Evolutionary conservation across 495 filamentous ascomycete genomes (phyloP), one percentile per base, ranked within the genome.

Genomic region (Penicillium roqueforti): DNA sequence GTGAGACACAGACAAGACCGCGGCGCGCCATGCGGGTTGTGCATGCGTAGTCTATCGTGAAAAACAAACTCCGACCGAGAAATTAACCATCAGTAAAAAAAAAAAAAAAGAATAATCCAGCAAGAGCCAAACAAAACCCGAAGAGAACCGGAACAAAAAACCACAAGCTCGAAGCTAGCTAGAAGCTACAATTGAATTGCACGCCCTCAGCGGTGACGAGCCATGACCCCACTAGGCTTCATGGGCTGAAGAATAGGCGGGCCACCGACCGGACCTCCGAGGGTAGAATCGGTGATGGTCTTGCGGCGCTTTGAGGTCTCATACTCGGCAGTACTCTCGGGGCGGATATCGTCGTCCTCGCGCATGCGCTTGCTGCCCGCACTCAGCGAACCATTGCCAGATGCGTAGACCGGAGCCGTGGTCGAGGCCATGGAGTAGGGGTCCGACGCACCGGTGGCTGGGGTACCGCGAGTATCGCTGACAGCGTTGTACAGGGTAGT

Each of bases 401-500:
- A 66, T 16, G 76, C 67, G 40, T 83, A 82, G 26, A 72, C 64
- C 20, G 83, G 73, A 57, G 87, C 80, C 13, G 85, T 72, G 54
- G 76, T 74, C 3, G 78, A 77, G 10, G 80, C 72, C 44, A 81
- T 79, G 19, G 70, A 73, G 61, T 96, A 95, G 25, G 83, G 82
- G 63, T 92, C 89, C 1, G 76, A 73, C 1, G 80, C 62, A 6
- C 89, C 89, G 58, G 92, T 92, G 16, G 76, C 67, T 7, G 83
- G 72, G 1, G 83, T 76, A 4, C 81, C 83, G 16, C 89, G 82
- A 51, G 91, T 87, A 68, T 92, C 91, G 62, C 85, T 92, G 68
- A 96, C 92, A 41, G 92, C 84, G 71, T 87, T 93, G 77, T 96
- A 96, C 37, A 96, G 75, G 59, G 85, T 93, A 69, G 89, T 90